Base-by-base conservation (phyloP, 768 basidiomycete genomes). In the Podaxis rugospora region DNA sequence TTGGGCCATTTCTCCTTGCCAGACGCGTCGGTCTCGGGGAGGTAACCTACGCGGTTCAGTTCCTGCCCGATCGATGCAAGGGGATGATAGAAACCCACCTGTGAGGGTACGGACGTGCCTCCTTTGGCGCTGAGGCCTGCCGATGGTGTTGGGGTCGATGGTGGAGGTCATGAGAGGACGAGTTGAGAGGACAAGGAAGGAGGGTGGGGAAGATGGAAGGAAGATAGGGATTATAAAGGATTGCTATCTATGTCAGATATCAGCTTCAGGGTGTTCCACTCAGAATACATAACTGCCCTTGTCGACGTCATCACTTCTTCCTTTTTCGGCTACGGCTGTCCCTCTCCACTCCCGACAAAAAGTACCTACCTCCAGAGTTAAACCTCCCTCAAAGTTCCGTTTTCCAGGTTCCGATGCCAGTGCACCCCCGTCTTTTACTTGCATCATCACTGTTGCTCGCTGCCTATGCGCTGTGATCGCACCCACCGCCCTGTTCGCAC, bases 1-100 rank as follows among this genome's bases (percentile, higher is more conserved):
- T 78, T 79, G 35, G 92, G 92, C 92, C 92, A 94, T 72, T 88
- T 87, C 70, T 93, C 92, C 70, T 90, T 87, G 36, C 92, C 92
- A 49, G 78, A 71, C 2, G 80, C 85, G 67, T 93, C 90, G 49
- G 82, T 83, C 71, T 93, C 92, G 3, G 92, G 89, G 2, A 88
- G 74, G 68, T 92, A 93, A 14, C 89, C 92, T 93, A 53, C 35
- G 37, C 32, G n/a, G 18, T 21, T 37, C 53, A 46, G 60, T 18
- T 40, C 7, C 36, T 37, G 50, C 39, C 36, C 13, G 52, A 47
- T 4, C 50, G 63, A 55, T n/a, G 49, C 40, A 54, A 14, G 10
- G 5, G 14, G 25, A 32, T 16, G 25, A 32, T 16, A 32, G 50
- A 11, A 3, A 9, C 72, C 55, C 65, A 86, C 88, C 83, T 11